A percentile compares a stretch with the other conserved stretches of the same genome.
phyloP scores from a whole-genome alignment of 2,329 filamentous ascomycete species.

The Leptographium flavum region DNA sequence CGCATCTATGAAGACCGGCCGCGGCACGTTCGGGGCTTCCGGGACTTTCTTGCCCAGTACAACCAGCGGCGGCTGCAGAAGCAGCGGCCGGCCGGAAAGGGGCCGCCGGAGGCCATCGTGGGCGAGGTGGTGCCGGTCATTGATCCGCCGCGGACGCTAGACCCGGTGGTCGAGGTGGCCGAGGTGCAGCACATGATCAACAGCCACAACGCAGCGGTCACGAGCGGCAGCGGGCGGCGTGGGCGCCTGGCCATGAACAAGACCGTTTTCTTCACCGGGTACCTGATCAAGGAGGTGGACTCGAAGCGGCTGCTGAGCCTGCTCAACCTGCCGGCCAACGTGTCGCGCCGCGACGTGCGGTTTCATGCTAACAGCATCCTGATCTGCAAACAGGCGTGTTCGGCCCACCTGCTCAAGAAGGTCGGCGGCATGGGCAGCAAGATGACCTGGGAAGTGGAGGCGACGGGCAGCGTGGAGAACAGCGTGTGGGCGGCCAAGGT shows the following conservation, averaged over 20 bases:
- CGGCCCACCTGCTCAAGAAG: conserved; percentile 59
- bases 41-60: conserved; percentile 67
- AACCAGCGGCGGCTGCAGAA: conserved; percentile 33
- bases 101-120: conserved; percentile 44
- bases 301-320: conserved; percentile 58
- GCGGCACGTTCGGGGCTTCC: conserved; percentile 64
- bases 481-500: conserved; percentile 79
- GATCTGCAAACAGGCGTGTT: conserved; percentile 67
- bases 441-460: conserved; percentile 72
- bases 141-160: conserved; percentile 58
- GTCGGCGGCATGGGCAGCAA: conserved; percentile 78
- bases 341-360: conserved; percentile 53
- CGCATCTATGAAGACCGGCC: conserved; percentile 56
- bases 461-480: conserved; percentile 60
- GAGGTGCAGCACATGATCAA: conserved; percentile 86
- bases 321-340: conserved; percentile 38
- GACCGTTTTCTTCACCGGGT: conserved; percentile 82
- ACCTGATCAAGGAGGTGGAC: conserved; percentile 63
- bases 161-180: conserved; percentile 65
- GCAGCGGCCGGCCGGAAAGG: background rate
- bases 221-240: conserved; percentile 23
- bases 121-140: conserved; percentile 79
- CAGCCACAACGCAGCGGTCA: conserved; percentile 56
- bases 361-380: conserved; percentile 81
- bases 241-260: conserved; percentile 60